These are phyloP conservation scores for Puccinia hordei DNA, from an alignment of 1,284 basidiomycete species.

Conservation along the genomic window DNA sequence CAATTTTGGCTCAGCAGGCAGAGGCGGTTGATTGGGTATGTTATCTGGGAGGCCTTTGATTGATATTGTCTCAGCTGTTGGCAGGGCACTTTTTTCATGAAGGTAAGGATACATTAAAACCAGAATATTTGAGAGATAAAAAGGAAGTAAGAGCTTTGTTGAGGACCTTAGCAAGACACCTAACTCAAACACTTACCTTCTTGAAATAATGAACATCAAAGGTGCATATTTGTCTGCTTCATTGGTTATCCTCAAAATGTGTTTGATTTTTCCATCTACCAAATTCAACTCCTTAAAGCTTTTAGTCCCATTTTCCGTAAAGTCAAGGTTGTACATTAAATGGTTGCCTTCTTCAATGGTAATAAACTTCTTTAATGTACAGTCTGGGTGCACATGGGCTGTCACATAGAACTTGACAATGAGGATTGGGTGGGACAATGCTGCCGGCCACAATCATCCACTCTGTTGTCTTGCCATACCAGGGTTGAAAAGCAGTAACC, in stretches of 20 bases:
- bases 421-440: slow-evolving; percentile 69
- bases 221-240: slow-evolving; percentile 78
- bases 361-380: slow-evolving; percentile 74
- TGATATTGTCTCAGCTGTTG: not conserved
- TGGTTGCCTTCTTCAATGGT: slow-evolving; percentile 81
- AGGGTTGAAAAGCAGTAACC: slow-evolving; percentile 69
- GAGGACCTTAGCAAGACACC: not conserved
- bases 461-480: slow-evolving; percentile 69
- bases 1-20: not conserved
- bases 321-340: slow-evolving; percentile 81
- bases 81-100: slow-evolving; percentile 1
- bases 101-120: not conserved
- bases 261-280: slow-evolving; percentile 65
- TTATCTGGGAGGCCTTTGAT: slow-evolving; percentile 13
- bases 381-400: slow-evolving; percentile 70
- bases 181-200: slow-evolving; percentile 17
- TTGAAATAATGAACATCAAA: slow-evolving; percentile 70
- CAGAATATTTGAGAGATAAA: not conserved
- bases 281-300: slow-evolving; percentile 74
- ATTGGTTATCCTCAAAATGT: slow-evolving; percentile 81
- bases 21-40: slow-evolving; percentile 5
- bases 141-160: not conserved
- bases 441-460: slow-evolving; percentile 70
- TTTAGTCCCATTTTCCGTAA: slow-evolving; percentile 76
- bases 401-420: slow-evolving; percentile 78